phyloP scores from a whole-genome alignment of 1,139 yeast species.

The Suhomyces yuchorum region DNA sequence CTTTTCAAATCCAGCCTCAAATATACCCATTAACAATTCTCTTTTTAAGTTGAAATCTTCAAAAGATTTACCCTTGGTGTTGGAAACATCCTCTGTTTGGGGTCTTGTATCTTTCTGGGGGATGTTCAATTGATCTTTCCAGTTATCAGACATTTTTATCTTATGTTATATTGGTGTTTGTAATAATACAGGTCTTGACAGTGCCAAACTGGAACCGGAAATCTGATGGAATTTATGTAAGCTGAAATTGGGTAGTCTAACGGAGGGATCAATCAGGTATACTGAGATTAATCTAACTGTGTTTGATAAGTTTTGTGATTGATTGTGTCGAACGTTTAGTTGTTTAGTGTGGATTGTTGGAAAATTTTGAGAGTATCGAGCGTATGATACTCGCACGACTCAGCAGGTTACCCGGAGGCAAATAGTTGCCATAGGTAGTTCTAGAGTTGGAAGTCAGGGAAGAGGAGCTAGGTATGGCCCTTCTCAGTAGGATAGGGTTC shows the following conservation, averaged over 20 bases:
- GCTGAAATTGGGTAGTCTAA: not conserved
- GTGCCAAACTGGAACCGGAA: slow-evolving; percentile 1
- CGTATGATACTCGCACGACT: slow-evolving; percentile 1
- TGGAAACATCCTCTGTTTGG: slow-evolving; percentile 94
- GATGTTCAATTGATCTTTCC: slow-evolving; percentile 75
- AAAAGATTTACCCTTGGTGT: slow-evolving; percentile 86
- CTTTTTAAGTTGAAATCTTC: slow-evolving; percentile 92
- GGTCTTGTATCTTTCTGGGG: slow-evolving; percentile 89
- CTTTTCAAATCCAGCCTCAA: slow-evolving; percentile 97
- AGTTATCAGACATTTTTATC: slow-evolving; percentile 42
- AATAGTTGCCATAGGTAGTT: not conserved
- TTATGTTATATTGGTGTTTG: not conserved
- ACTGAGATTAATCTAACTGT: slow-evolving; percentile 1
- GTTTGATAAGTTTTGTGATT: not conserved
- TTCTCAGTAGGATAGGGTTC: no score
- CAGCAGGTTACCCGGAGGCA: slow-evolving; percentile 5
- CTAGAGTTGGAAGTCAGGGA: no score
- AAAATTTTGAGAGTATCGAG: slow-evolving; percentile 5
- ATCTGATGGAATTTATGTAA: not conserved
- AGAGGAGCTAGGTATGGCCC: no score
- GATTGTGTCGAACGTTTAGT: slow-evolving; percentile 4
- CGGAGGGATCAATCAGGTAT: slow-evolving; percentile 1
- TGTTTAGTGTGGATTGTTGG: slow-evolving; percentile 2
- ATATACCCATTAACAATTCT: slow-evolving; percentile 95
- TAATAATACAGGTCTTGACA: slow-evolving; percentile 10